These are phyloP conservation scores for Lactarius sp. DNA, from an alignment of 768 basidiomycete genomes.

Conservation along the genomic window DNA sequence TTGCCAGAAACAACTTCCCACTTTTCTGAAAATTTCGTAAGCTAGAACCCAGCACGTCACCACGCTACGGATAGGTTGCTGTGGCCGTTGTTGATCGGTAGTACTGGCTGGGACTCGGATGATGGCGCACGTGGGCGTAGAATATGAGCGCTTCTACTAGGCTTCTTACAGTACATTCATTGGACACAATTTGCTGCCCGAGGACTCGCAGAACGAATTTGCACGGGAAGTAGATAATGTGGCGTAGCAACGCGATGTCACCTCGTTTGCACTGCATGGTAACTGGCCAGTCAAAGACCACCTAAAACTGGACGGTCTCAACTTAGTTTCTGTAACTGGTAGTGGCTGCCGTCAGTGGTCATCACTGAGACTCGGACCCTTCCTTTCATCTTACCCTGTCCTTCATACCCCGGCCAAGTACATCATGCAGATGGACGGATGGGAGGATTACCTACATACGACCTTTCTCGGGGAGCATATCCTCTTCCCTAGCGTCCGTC, in stretches of 20 bases:
- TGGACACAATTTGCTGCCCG: no score
- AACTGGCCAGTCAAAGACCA: no score
- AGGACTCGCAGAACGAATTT: neutral
- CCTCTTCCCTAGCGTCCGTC: constrained; percentile 38
- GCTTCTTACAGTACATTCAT: neutral
- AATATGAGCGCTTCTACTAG: no score
- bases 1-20: no score
- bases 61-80: no score
- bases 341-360: no score
- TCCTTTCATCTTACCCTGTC: neutral
- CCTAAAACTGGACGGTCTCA: neutral
- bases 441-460: constrained; percentile 45
- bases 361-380: no score
- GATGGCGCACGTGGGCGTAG: no score
- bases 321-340: neutral
- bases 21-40: no score
- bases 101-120: no score
- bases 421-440: constrained; percentile 39
- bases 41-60: no score
- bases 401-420: neutral
- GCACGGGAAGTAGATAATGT: neutral
- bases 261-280: neutral
- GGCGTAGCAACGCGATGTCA: neutral
- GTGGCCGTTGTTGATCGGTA: no score
- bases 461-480: constrained; percentile 43